Evolutionary conservation across 768 basidiomycete species (phyloP), one percentile per base, ranked within the genome.

Genomic region (Suillus discolor): DNA sequence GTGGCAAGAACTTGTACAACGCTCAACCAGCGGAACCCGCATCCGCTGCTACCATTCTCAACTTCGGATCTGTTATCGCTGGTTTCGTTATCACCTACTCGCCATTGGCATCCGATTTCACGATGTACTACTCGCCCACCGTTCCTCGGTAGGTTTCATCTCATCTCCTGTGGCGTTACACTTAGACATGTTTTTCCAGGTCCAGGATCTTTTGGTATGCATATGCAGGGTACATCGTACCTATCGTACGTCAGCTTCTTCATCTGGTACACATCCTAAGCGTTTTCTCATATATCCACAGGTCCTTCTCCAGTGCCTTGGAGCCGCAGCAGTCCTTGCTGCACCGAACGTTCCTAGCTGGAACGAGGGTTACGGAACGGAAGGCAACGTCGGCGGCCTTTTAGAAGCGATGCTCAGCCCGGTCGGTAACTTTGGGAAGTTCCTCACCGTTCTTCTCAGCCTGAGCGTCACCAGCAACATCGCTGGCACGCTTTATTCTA

Each of bases 401-500:
- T 70, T 91, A 16, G 81, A 79, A 7, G 89, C 87, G 0, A 83
- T 91, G 70, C 80, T 92, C 7, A 76, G 79, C 18, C 92, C 91
- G 3, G 77, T 79, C 1, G 86, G 87, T 1, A 82, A 82, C 39
- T 92, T 92, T 74, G 87, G 90, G 1, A 90, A 90, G 68, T 86
- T 91, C 75, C 79, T 93, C 54, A 81, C 89, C 1, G 89, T 91
- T 31, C 72, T 95, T 63, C 81, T 94, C 68, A 87, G 89, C n/a
- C 77, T 96, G 38, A 89, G 88, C 65, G 87, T 93, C 13, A 87
- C 88, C 2, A 91, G 86, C 4, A 96, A 95, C 77, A 89, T 93
- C 55, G 91, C 92, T 1, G 86, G 89, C 3, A 90, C 92, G 6
- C 88, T 94, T 67, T 97, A 97, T 75, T 92, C 90, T 53, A 85